Percentiles rank a stretch among this genome's conserved stretches.
phyloP scores from a whole-genome alignment of 1,139 yeast genomes.

The Geotrichum reessii region DNA sequence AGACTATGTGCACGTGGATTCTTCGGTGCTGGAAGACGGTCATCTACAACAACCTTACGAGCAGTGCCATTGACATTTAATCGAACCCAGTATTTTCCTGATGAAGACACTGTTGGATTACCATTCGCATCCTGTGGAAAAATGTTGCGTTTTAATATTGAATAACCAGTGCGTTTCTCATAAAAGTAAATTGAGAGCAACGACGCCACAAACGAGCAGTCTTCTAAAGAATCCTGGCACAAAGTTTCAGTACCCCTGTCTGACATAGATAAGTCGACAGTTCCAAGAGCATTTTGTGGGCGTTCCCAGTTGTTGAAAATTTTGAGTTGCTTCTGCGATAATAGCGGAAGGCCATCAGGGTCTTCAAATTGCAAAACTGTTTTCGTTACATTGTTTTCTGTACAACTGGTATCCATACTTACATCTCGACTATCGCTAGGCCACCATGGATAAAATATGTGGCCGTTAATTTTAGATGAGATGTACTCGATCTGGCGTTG shows the following conservation, averaged over 20 bases:
- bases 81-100: constrained; percentile 40
- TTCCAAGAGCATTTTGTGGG: constrained; percentile 24
- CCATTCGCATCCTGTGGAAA: constrained; percentile 27
- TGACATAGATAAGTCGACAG: constrained; percentile 17
- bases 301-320: constrained; percentile 28
- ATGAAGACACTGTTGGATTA: constrained; percentile 22
- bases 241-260: constrained; percentile 27
- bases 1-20: constrained; percentile 25
- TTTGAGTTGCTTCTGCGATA: constrained; percentile 23
- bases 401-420: neutral
- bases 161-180: constrained; percentile 23
- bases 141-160: constrained; percentile 22
- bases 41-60: constrained; percentile 49
- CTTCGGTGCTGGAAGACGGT: constrained; percentile 38
- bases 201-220: constrained; percentile 74
- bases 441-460: constrained; percentile 29
- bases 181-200: constrained; percentile 42
- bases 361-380: constrained; percentile 18
- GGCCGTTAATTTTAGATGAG: constrained; percentile 24
- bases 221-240: constrained; percentile 55
- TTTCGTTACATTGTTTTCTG: neutral
- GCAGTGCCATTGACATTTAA: constrained; percentile 55
- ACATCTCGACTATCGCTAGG: neutral
- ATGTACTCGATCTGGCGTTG: constrained; percentile 25
- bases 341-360: constrained; percentile 22